Base-by-base conservation (phyloP, 768 basidiomycete species). In the Leccinum variicolor region DNA sequence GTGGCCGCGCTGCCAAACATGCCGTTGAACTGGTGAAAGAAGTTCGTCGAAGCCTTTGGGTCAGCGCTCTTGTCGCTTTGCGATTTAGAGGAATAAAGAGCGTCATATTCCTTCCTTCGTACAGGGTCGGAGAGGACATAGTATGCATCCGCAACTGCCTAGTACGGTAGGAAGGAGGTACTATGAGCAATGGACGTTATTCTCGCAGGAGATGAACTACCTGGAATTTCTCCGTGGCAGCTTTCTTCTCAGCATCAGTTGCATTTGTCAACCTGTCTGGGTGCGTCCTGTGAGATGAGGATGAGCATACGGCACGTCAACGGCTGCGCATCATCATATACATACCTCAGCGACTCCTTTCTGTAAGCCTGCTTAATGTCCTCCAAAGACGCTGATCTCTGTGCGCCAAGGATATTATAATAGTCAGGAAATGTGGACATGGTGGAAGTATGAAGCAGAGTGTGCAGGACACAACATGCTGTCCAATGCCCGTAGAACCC, bases 101-200 rank as follows among this genome's bases (percentile, higher is more conserved):
- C 62, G 62, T 92, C 91, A 62, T 92, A 92, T 72, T 92, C 89
- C 65, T 72, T 77, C 57, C 87, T 82, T 56, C 89, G 79, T 45
- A 79, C 78, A 4, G 85, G 73, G 72, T 97, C 92, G 3, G 91
- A 93, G 36, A 98, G 83, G 26, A 95, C 90, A 69, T 92, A 97
- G 75, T 96, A 96, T 17, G 94, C 94, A 72, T 97, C 94, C 53
- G 94, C 93, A 61, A 97, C 86, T 8, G 89, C 85, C 89, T 67
- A 26, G 13, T 8, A 28, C n/a, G 26, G 49, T 50, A 23, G 19
- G 34, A 48, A 31, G 33, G 52, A 36, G 14, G 29, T 29, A 9
- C 28, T 13, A 43, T 51, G 34, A 50, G 58, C 41, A 19, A 21
- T 28, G 2, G 23, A 39, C 15, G 15, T 13, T 17, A 5, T 41